Percentiles rank a stretch among this genome's conserved stretches.
phyloP scores from a whole-genome alignment of 768 basidiomycete species.

The Tephrocybe sp. region DNA sequence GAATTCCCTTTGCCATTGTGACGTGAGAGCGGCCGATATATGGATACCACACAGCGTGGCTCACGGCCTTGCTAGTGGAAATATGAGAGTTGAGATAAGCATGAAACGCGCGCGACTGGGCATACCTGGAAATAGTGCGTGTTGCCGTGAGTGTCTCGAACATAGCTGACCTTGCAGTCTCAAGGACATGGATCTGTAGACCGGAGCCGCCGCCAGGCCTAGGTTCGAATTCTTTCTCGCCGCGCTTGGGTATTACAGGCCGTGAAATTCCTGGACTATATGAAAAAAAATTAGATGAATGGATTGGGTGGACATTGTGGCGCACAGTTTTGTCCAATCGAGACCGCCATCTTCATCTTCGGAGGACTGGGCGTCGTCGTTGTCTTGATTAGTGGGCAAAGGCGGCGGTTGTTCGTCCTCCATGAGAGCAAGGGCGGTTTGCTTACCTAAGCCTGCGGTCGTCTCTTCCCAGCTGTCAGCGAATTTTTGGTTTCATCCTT shows the following conservation, averaged over 20 bases:
- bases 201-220: slow-evolving; percentile 60
- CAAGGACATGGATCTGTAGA: slow-evolving; percentile 78
- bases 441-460: too few relatives aligned
- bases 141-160: slow-evolving; percentile 74
- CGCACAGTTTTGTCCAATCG: slow-evolving; percentile 80
- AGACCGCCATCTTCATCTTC: slow-evolving; percentile 71
- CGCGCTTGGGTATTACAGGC: slow-evolving; percentile 88
- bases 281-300: slow-evolving; percentile 11
- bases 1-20: slow-evolving; percentile 74
- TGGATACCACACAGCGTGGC: slow-evolving; percentile 81
- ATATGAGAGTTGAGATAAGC: slow-evolving; percentile 1
- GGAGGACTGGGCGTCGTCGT: slow-evolving; percentile 48
- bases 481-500: slow-evolving; percentile 3
- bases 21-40: slow-evolving; percentile 61
- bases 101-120: background rate
- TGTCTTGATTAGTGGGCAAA: slow-evolving; percentile 17
- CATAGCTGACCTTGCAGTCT: slow-evolving; percentile 81
- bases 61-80: slow-evolving; percentile 63
- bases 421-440: too few relatives aligned
- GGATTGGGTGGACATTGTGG: slow-evolving; percentile 12
- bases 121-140: slow-evolving; percentile 72
- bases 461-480: background rate
- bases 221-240: slow-evolving; percentile 98
- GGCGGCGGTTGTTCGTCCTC: slow-evolving; percentile 10
- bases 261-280: slow-evolving; percentile 41